Evolutionary conservation across 2,329 filamentous ascomycete genomes (phyloP).

Genomic region (Orbilia blumenaviensis): DNA sequence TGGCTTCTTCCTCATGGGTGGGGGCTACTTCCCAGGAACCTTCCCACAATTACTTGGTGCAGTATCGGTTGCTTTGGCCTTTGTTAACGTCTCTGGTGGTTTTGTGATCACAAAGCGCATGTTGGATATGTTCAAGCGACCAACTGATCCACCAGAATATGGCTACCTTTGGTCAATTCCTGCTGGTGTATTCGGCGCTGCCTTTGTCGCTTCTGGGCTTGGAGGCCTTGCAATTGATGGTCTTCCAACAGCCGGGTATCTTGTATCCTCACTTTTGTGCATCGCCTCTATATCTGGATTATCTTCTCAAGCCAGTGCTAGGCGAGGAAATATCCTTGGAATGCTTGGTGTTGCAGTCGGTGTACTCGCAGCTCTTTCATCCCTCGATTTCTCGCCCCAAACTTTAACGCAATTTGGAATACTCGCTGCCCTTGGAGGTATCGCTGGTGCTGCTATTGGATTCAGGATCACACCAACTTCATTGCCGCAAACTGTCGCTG

Average conservation of each 20-base stretch:
- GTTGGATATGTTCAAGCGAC: slow-evolving; percentile 88
- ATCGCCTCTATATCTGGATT: slow-evolving; percentile 83
- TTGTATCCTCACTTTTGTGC: slow-evolving; percentile 83
- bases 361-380: slow-evolving; percentile 81
- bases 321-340: slow-evolving; percentile 84
- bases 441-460: slow-evolving; percentile 75
- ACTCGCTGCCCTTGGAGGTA: slow-evolving; percentile 74
- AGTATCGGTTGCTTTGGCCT: slow-evolving; percentile 81
- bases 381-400: slow-evolving; percentile 81
- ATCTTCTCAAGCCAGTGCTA: slow-evolving; percentile 81
- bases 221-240: slow-evolving; percentile 76
- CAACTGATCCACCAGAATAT: slow-evolving; percentile 87
- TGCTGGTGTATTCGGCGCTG: slow-evolving; percentile 78
- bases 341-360: slow-evolving; percentile 85
- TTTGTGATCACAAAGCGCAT: slow-evolving; percentile 93
- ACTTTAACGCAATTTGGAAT: slow-evolving; percentile 81
- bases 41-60: slow-evolving; percentile 82
- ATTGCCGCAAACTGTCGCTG: slow-evolving; percentile 82
- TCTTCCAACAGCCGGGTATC: slow-evolving; percentile 85
- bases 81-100: slow-evolving; percentile 86
- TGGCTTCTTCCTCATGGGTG: slow-evolving; percentile 87
- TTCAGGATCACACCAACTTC: slow-evolving; percentile 87
- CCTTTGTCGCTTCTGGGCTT: slow-evolving; percentile 79
- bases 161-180: slow-evolving; percentile 86
- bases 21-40: slow-evolving; percentile 78